phyloP scores from a whole-genome alignment of 208 protist species.

The Acanthamoeba triangularis region DNA sequence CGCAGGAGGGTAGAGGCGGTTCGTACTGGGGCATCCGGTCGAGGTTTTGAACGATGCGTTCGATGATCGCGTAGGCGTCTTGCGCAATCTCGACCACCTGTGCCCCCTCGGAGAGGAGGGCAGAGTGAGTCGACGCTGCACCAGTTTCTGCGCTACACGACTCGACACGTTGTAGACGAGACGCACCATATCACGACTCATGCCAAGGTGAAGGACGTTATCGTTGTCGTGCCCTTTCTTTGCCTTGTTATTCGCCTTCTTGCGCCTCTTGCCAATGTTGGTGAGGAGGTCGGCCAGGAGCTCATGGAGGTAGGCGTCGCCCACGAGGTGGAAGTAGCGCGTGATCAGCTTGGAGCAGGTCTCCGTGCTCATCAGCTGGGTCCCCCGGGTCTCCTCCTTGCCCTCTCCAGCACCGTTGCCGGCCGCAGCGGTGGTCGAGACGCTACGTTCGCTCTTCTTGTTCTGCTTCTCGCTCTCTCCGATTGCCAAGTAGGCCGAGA shows the following conservation, averaged over 20 bases:
- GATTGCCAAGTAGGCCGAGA: neutral
- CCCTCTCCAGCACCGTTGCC: neutral
- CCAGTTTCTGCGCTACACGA: neutral
- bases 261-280: neutral
- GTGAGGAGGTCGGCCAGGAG: neutral
- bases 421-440: too few species aligned
- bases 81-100: neutral
- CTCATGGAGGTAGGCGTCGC: slow-evolving; percentile 46
- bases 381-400: neutral
- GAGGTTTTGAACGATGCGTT: neutral
- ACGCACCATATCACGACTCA: neutral
- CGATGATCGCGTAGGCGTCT: neutral
- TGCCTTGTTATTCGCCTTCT: neutral
- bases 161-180: neutral
- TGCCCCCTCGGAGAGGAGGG: neutral
- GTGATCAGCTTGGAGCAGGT: slow-evolving; percentile 47
- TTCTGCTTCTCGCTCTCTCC: neutral
- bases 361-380: neutral
- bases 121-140: neutral
- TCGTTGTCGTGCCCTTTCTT: neutral
- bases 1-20: neutral
- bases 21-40: neutral
- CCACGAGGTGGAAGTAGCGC: slow-evolving; percentile 19
- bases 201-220: neutral
- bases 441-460: neutral